A percentile compares a stretch with the other conserved stretches of the same genome.
Evolutionary conservation across 2,329 filamentous ascomycete genomes (phyloP).

Genomic region (Fusarium drepaniforme): DNA sequence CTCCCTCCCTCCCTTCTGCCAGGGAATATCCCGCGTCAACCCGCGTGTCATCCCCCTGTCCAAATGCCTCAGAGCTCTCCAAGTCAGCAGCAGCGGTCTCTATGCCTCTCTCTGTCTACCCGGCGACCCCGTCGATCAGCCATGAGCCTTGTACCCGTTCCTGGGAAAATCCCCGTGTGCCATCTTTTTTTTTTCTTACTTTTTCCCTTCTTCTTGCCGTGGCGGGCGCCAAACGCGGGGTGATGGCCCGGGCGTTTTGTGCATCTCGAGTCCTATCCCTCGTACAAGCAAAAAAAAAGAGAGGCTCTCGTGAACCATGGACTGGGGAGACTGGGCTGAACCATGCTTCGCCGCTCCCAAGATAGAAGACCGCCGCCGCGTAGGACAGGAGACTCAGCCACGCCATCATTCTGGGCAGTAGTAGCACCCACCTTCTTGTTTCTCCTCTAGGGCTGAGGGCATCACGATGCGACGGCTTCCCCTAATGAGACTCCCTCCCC

Average conservation of each 20-base stretch:
- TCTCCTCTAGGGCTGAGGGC: constrained; percentile 30
- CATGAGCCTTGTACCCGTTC: constrained; percentile 13
- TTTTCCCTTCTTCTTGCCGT: constrained; percentile 17
- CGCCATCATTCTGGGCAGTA: constrained; percentile 13
- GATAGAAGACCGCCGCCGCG: constrained; percentile 23
- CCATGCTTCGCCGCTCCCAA: constrained; percentile 36
- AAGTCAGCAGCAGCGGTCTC: not conserved
- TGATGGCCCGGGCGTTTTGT: constrained; percentile 22
- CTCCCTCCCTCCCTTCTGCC: not conserved
- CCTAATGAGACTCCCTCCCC: constrained; percentile 1
- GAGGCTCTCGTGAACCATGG: not conserved
- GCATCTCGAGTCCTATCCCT: not conserved
- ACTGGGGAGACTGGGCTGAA: not conserved
- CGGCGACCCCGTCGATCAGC: constrained; percentile 10
- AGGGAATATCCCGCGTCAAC: constrained; percentile 41
- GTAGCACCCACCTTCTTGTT: not conserved
- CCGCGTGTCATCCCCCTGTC: constrained; percentile 13
- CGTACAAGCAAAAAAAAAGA: not conserved
- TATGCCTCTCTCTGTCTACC: not conserved
- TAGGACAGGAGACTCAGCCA: constrained; percentile 28
- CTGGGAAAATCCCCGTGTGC: constrained; percentile 32
- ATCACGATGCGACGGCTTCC: constrained; percentile 37
- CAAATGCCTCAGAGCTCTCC: constrained; percentile 33
- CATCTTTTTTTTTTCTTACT: constrained; percentile 29
- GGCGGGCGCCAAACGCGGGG: constrained; percentile 46